Evolutionary conservation across 257 asterid species (phyloP).

Genomic region (Przewalskia tangutica): DNA sequence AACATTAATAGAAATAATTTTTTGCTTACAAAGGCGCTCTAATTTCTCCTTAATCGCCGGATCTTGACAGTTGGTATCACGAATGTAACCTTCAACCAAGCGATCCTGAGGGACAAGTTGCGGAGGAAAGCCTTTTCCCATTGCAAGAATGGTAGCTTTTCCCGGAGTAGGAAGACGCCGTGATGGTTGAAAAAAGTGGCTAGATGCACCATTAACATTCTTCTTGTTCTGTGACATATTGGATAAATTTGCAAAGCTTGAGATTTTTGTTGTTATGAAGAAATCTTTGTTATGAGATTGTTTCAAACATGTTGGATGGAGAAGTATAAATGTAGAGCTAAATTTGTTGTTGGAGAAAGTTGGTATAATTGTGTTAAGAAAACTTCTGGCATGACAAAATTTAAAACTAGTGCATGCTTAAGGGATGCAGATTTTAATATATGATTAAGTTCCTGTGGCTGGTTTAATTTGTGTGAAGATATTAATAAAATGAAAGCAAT

Average conservation of each 20-base stretch:
- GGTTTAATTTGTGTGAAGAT: background rate
- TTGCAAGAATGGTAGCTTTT: conserved; percentile 72
- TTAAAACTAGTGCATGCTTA: background rate
- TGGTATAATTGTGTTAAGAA: background rate
- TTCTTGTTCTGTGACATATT: conserved; percentile 36
- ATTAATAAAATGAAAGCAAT: background rate
- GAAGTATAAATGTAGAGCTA: background rate
- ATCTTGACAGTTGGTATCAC: conserved; percentile 72
- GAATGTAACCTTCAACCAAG: conserved; percentile 77
- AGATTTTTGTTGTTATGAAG: background rate
- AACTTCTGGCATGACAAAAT: background rate
- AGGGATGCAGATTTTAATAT: background rate
- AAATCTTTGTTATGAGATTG: background rate
- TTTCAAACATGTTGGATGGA: background rate
- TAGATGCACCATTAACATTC: conserved; percentile 12
- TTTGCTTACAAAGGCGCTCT: conserved; percentile 60
- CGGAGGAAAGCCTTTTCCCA: conserved; percentile 77
- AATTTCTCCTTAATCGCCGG: conserved; percentile 68
- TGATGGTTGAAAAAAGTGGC: background rate
- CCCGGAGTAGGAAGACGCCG: conserved; percentile 48
- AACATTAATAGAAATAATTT: background rate
- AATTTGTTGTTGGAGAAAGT: background rate
- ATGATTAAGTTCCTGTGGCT: background rate
- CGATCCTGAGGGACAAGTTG: conserved; percentile 78
- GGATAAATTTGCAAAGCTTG: background rate